Evolutionary conservation across 768 basidiomycete genomes (phyloP).

Genomic region (Lactarius sanguifluus): DNA sequence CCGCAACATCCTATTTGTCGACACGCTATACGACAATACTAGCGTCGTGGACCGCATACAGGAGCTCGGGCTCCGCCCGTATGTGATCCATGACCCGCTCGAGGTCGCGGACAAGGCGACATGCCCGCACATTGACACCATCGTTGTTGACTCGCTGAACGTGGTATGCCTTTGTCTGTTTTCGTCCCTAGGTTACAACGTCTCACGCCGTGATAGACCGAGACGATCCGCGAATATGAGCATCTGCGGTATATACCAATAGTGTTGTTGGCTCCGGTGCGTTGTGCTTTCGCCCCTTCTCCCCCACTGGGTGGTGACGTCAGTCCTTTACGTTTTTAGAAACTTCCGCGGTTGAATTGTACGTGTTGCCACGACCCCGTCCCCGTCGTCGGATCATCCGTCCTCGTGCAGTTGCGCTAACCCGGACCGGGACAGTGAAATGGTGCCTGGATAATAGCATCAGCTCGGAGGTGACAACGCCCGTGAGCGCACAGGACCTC

Average conservation of each 20-base stretch:
- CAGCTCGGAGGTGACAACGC: slow-evolving; percentile 90
- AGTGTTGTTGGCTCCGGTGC: slow-evolving; percentile 76
- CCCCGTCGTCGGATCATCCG: slow-evolving; percentile 13
- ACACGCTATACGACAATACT: slow-evolving; percentile 74
- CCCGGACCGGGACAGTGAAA: slow-evolving; percentile 61
- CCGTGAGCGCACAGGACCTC: slow-evolving; percentile 84
- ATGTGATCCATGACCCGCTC: slow-evolving; percentile 73
- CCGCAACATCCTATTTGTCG: slow-evolving; percentile 88
- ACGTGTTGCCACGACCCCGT: slow-evolving; percentile 35
- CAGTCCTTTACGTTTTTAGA: slow-evolving; percentile 33
- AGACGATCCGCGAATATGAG: slow-evolving; percentile 86
- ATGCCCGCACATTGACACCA: slow-evolving; percentile 89
- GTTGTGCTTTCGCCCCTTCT: slow-evolving; percentile 23
- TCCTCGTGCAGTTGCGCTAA: slow-evolving; percentile 30
- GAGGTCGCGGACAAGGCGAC: slow-evolving; percentile 80
- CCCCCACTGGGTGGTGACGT: background rate
- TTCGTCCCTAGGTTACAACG: slow-evolving; percentile 10
- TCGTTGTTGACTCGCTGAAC: slow-evolving; percentile 86
- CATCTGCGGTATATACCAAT: slow-evolving; percentile 96
- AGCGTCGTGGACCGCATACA: slow-evolving; percentile 74
- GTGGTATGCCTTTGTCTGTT: slow-evolving; percentile 56
- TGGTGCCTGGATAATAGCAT: slow-evolving; percentile 98
- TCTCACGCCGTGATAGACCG: slow-evolving; percentile 56
- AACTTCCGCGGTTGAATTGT: slow-evolving; percentile 74
- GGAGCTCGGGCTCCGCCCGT: slow-evolving; percentile 76